Evolutionary conservation across 345 rosid species (phyloP).

Genomic region (Eucalyptus lansdowneana): DNA sequence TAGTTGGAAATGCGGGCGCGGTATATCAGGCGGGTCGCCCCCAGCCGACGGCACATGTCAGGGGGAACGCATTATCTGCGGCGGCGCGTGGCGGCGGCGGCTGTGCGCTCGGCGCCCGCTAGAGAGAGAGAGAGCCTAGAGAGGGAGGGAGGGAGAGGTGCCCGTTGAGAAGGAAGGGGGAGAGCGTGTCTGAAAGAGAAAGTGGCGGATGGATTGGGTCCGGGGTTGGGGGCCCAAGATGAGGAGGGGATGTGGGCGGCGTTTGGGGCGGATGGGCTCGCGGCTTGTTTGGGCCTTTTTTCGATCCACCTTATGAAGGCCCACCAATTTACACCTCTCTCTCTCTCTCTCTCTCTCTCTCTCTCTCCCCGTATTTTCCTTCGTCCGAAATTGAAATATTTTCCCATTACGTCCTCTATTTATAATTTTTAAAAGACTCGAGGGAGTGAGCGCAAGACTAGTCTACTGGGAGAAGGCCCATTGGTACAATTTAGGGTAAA

Average conservation of each 20-base stretch:
- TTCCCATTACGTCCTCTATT: neutral
- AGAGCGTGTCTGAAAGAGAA: neutral
- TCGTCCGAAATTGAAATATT: neutral
- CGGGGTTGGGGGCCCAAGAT: neutral
- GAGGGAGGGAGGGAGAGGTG: neutral
- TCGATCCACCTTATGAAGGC: neutral
- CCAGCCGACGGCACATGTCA: conserved; percentile 82
- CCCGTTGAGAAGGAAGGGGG: neutral
- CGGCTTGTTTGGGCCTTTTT: neutral
- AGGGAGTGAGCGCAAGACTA: neutral
- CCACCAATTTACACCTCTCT: neutral
- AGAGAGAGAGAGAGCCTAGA: neutral
- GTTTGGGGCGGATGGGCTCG: neutral
- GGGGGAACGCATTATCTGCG: conserved; percentile 22
- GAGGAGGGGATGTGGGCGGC: neutral
- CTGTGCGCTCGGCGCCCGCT: neutral
- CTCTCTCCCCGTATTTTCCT: neutral
- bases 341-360: too few relatives aligned
- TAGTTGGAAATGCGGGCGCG: conserved; percentile 51
- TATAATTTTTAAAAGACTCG: neutral
- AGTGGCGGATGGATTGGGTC: neutral
- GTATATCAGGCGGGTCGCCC: conserved; percentile 76
- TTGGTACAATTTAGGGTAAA: accelerated
- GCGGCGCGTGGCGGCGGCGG: neutral
- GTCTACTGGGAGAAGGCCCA: accelerated